Conservation (phyloP, 768 basidiomycete genomes). For the Collybia mongolica region DNA sequence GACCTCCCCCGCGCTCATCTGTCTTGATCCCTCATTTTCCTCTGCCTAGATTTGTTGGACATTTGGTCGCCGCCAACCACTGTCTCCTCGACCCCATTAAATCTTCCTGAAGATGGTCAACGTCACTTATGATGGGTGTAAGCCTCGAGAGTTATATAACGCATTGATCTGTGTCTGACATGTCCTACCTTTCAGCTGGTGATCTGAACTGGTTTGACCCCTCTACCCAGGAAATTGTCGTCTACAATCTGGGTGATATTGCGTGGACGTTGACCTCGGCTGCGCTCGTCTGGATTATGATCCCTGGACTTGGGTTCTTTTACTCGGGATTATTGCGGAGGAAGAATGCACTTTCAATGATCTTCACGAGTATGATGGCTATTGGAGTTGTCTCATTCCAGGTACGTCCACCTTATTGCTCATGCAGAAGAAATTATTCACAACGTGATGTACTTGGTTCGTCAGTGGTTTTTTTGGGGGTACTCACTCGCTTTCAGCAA, state of each 20-base stretch:
- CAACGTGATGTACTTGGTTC: background rate
- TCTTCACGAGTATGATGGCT: conserved; percentile 75
- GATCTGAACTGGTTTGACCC: conserved; percentile 30
- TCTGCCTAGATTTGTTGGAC: background rate
- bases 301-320: conserved; percentile 83
- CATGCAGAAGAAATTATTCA: background rate
- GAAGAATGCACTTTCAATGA: conserved; percentile 93
- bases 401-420: conserved; percentile 39
- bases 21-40: background rate
- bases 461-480: conserved; percentile 97
- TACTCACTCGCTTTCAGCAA: conserved; percentile 91
- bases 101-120: conserved; percentile 25
- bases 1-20: background rate
- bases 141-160: conserved; percentile 3
- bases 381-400: conserved; percentile 84
- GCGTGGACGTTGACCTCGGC: conserved; percentile 65
- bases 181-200: conserved; percentile 26
- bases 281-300: conserved; percentile 85
- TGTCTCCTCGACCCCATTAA: background rate
- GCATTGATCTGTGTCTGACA: background rate
- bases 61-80: background rate
- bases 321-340: conserved; percentile 89
- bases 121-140: conserved; percentile 27
- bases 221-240: conserved; percentile 24
- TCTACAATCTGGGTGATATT: conserved; percentile 51